Evolutionary conservation across 108 stramenopile species (phyloP).

Genomic region (Heterococcus sp.): DNA sequence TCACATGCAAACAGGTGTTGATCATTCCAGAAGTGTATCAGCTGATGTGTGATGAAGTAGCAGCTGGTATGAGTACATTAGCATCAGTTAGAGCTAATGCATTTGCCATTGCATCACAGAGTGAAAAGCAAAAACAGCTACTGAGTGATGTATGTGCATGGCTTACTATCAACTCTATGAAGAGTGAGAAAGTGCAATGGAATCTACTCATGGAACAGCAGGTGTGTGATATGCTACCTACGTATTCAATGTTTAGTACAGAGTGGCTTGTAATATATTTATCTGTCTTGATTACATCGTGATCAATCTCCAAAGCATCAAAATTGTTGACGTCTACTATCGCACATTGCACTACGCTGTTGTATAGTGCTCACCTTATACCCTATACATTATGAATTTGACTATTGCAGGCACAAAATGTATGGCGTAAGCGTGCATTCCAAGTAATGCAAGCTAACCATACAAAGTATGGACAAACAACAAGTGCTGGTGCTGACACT

Average conservation of each 20-base stretch:
- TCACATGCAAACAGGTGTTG: conserved; percentile 37
- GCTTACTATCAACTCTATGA: conserved; percentile 96
- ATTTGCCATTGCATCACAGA: background rate
- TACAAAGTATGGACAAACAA: conserved; percentile 33
- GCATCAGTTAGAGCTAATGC: conserved; percentile 22
- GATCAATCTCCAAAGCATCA: no score
- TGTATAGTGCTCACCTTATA: conserved; percentile 21
- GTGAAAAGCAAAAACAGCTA: conserved; percentile 16
- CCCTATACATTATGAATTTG: no score
- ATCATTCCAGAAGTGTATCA: conserved; percentile 59
- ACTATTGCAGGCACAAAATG: conserved; percentile 91
- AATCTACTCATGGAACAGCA: conserved; percentile 88
- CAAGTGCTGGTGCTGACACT: no score
- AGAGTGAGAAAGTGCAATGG: conserved; percentile 94
- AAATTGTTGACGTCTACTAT: no score
- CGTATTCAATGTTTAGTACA: no score
- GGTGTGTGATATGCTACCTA: no score
- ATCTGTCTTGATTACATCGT: no score
- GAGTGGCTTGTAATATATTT: no score
- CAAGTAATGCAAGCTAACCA: conserved; percentile 58
- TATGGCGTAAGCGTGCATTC: conserved; percentile 87
- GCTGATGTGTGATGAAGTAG: conserved; percentile 39
- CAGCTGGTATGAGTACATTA: conserved; percentile 32
- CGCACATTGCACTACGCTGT: conserved; percentile 62
- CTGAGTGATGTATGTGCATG: conserved; percentile 90